Conservation (phyloP, 2,329 filamentous ascomycete species). For the Teratosphaeria zuluensis region DNA sequence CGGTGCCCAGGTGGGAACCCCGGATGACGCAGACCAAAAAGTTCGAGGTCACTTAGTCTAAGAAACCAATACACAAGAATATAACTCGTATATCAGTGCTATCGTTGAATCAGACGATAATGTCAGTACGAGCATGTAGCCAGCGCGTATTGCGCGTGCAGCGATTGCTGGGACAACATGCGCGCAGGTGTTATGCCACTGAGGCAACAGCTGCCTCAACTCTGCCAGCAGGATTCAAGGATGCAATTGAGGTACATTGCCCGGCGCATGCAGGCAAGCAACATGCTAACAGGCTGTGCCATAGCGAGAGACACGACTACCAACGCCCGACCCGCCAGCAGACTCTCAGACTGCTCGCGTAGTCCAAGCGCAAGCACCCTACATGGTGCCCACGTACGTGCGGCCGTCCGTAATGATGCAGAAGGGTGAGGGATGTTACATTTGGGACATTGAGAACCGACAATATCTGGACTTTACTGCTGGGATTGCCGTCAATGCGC, state of each 20-base stretch:
- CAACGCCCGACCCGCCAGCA: conserved; percentile 62
- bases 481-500: conserved; percentile 87
- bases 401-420: conserved; percentile 85
- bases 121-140: conserved; percentile 15
- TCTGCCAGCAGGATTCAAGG: conserved; percentile 30
- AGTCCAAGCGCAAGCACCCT: conserved; percentile 66
- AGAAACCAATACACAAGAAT: background rate
- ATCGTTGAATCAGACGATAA: background rate
- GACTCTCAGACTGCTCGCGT: conserved; percentile 68
- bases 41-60: background rate
- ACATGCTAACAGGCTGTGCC: background rate
- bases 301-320: conserved; percentile 41
- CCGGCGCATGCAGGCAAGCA: background rate
- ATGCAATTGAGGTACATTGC: conserved; percentile 31
- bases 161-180: conserved; percentile 1
- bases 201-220: conserved; percentile 31
- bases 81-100: background rate
- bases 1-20: background rate
- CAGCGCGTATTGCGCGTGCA: conserved; percentile 12
- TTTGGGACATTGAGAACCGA: conserved; percentile 84
- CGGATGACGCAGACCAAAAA: background rate
- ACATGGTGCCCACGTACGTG: conserved; percentile 93
- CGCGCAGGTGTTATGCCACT: conserved; percentile 26
- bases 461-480: conserved; percentile 91
- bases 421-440: conserved; percentile 72